Conservation (phyloP, 345 rosid genomes). For the Salix arbutifolia region DNA sequence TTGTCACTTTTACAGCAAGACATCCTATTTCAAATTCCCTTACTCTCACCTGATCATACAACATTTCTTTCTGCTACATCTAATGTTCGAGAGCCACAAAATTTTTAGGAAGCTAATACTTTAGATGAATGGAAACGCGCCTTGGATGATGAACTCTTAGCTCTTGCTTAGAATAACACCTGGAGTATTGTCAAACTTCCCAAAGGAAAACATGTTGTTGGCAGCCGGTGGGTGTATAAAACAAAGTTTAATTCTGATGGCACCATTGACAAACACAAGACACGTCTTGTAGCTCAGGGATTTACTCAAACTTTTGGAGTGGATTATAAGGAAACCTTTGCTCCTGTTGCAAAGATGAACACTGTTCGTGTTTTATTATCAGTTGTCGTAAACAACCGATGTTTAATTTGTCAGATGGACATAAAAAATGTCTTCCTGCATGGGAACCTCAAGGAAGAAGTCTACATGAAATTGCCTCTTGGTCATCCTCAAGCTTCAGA, state of each 20-base stretch:
- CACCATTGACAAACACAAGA: neutral
- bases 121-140: neutral
- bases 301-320: no score
- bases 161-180: neutral
- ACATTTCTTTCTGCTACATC: neutral
- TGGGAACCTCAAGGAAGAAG: no score
- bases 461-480: no score
- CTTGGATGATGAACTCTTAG: neutral
- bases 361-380: no score
- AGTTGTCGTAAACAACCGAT: no score
- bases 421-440: no score
- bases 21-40: neutral
- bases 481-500: no score
- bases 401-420: no score
- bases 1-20: neutral
- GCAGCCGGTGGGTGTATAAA: neutral
- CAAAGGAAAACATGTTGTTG: neutral
- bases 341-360: no score
- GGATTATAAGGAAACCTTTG: no score
- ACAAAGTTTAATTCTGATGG: neutral
- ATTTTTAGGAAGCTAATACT: neutral
- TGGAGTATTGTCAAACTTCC: neutral
- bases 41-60: neutral
- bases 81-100: neutral
- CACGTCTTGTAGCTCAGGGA: neutral